Evolutionary conservation across 2,329 filamentous ascomycete genomes (phyloP), one percentile per base, ranked within the genome.

Genomic region (Colletotrichum melonis): DNA sequence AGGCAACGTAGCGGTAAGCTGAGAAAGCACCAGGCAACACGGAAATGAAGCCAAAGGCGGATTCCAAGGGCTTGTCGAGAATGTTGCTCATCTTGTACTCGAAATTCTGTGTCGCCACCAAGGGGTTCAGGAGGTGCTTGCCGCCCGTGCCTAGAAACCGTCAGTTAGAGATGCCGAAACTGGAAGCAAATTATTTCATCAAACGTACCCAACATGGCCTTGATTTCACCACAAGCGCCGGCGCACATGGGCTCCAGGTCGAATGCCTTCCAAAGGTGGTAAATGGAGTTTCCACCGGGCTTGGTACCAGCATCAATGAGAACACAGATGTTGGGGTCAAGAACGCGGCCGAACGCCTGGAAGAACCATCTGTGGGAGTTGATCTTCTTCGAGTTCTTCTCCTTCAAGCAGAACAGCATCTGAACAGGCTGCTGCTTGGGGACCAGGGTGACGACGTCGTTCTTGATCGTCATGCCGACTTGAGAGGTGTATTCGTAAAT

Each of bases 1-100:
- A 87, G 4, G 97, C 97, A 11, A 98, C 89, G 81, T 94, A 99
- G 52, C 97, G 93, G 83, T 99, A 99, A 24, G 97, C 97, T n/a
- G 96, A 98, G 84, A 99, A 98, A 71, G 97, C 97, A 86, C 97
- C 97, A 0, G 97, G 97, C 80, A 99, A 88, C 79, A 99, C 97
- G 57, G 94, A 95, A 81, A 99, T 98, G 85, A 98, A 99, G 59
- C 97, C 97, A 82, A 99, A 99, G 0, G 96, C 94, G 4, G 96
- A 98, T 82, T 99, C 97, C 54, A 99, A 87, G 2, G 97, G 97
- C 85, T 99, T 99, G 83, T 99, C 97, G 57, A 99, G 89, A 80
- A 99, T 99, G 80, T 99, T 99, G 82, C 95, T 98, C 93, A 99
- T 98, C 89, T 99, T 99, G 89, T 99, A 99, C 86, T 99, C 97